Evolutionary conservation across 179 eudicot species (phyloP).

Genomic region (Beta corolliflora): DNA sequence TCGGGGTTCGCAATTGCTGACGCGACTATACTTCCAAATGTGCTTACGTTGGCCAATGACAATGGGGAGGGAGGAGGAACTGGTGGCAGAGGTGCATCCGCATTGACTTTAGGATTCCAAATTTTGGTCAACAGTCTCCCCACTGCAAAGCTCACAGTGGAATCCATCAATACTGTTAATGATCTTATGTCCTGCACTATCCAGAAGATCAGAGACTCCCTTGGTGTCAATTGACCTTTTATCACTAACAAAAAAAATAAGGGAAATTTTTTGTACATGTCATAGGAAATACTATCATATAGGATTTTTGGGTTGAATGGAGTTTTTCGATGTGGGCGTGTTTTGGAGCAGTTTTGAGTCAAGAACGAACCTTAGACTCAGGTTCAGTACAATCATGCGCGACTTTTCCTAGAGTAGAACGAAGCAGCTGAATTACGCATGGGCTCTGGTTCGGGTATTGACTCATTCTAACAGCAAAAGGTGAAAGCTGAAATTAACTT

Average conservation of each 20-base stretch:
- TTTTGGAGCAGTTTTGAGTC: conserved; percentile 52
- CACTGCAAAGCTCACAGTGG: conserved; percentile 53
- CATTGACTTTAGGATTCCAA: conserved; percentile 71
- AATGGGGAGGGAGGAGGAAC: conserved; percentile 1
- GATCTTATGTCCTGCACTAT: conserved; percentile 57
- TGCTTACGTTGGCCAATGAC: conserved; percentile 1
- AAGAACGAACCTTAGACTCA: conserved; percentile 71
- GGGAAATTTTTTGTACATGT: conserved; percentile 30
- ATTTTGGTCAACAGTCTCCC: conserved; percentile 58
- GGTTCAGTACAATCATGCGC: background rate
- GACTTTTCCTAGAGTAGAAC: background rate
- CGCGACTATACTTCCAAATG: conserved; percentile 10
- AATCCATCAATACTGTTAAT: conserved; percentile 66
- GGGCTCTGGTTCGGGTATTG: conserved; percentile 51
- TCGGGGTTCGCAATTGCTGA: conserved; percentile 68
- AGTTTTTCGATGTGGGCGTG: conserved; percentile 6
- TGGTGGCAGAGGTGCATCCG: conserved; percentile 37
- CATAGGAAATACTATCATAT: conserved; percentile 27
- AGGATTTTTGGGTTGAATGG: conserved; percentile 6
- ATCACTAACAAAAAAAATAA: background rate
- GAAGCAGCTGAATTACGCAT: conserved; percentile 8
- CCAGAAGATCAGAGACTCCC: conserved; percentile 56
- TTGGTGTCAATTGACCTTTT: conserved; percentile 22
- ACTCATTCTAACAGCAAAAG: conserved; percentile 33
- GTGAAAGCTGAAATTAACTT: conserved; percentile 18